These are phyloP conservation scores for Cladosporium phlei DNA, from an alignment of 2,329 filamentous ascomycete genomes.

Conservation along the genomic window DNA sequence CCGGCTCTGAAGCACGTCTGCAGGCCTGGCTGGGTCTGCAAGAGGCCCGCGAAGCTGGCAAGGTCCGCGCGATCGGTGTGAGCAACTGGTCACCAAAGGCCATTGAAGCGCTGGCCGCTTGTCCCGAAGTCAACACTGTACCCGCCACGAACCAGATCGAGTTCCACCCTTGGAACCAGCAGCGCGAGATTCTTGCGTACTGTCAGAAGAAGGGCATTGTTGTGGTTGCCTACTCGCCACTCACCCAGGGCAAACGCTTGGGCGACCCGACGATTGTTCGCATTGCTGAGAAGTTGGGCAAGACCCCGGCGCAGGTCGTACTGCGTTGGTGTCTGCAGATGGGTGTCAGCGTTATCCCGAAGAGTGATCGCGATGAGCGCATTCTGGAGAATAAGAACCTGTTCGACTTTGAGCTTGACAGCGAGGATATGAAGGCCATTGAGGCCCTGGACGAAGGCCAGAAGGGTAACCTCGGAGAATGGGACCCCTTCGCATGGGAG, in stretches of 20 bases:
- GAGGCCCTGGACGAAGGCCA: constrained; percentile 31
- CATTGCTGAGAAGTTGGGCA: constrained; percentile 64
- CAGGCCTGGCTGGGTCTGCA: constrained; percentile 75
- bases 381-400: constrained; percentile 35
- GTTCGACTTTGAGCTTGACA: constrained; percentile 34
- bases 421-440: constrained; percentile 32
- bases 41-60: constrained; percentile 48
- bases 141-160: constrained; percentile 53
- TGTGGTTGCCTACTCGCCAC: constrained; percentile 62
- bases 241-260: constrained; percentile 59
- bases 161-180: constrained; percentile 66
- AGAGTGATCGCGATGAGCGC: constrained; percentile 34
- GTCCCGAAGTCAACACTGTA: constrained; percentile 12
- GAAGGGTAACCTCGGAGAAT: constrained; percentile 16
- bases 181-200: constrained; percentile 66
- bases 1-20: constrained; percentile 61
- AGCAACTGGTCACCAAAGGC: constrained; percentile 47
- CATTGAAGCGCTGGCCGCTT: constrained; percentile 45
- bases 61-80: constrained; percentile 47
- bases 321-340: constrained; percentile 76
- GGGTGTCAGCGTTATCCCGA: constrained; percentile 51
- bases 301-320: constrained; percentile 68
- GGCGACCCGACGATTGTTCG: constrained; percentile 59
- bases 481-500: constrained; percentile 19
- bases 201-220: constrained; percentile 66